phyloP scores from a whole-genome alignment of 2,329 filamentous ascomycete genomes.

The Xylaria sp. region DNA sequence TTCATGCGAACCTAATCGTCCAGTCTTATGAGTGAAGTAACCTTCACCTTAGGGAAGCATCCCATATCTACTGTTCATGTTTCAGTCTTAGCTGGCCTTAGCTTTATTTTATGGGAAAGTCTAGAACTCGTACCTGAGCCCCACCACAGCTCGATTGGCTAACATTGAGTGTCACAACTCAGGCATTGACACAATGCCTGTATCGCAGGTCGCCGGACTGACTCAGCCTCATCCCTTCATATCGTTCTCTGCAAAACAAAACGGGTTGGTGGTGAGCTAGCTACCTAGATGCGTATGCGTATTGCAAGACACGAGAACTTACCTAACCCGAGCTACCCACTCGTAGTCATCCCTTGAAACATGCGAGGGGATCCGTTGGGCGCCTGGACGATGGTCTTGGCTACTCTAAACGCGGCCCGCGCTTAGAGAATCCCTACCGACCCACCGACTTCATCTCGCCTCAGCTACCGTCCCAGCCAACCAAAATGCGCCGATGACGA shows the following conservation, averaged over 20 bases:
- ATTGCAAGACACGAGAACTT: conserved; percentile 7
- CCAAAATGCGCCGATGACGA: conserved; percentile 43
- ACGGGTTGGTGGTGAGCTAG: conserved; percentile 1
- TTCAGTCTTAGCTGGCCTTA: conserved; percentile 1
- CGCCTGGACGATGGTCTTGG: conserved; percentile 35
- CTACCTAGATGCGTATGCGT: conserved; percentile 2
- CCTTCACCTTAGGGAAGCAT: not conserved
- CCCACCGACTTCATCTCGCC: conserved; percentile 45
- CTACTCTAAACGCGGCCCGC: conserved; percentile 45
- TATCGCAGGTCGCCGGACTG: conserved; percentile 20
- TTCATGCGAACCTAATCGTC: conserved; percentile 5
- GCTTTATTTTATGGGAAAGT: conserved; percentile 19
- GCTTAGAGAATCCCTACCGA: conserved; percentile 45
- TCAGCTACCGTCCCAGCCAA: conserved; percentile 44
- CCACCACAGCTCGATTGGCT: conserved; percentile 46
- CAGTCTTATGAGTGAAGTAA: not conserved
- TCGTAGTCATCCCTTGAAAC: conserved; percentile 29
- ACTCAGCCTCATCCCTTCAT: conserved; percentile 46
- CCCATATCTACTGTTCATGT: conserved; percentile 6
- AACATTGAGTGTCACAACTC: conserved; percentile 22
- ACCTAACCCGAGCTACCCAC: not conserved
- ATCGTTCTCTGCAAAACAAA: conserved; percentile 21
- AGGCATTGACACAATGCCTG: conserved; percentile 20
- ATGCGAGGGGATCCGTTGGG: conserved; percentile 21
- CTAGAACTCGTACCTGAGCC: conserved; percentile 26